Evolutionary conservation across 1,139 yeast genomes (phyloP).

Genomic region (Pichia sp.): DNA sequence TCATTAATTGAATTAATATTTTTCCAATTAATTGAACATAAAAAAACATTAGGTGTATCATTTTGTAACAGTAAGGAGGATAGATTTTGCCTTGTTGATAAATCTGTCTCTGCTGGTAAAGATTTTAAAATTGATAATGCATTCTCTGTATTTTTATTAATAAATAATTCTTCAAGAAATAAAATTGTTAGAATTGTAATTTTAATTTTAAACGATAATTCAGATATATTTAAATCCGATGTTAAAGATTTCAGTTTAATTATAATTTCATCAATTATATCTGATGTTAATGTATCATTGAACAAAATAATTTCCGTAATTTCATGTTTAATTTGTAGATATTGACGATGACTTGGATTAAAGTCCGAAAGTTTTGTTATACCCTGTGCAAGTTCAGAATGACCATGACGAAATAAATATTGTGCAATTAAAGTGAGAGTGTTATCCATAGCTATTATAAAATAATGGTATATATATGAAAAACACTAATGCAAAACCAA

Average conservation of each 20-base stretch:
- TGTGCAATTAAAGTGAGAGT: slow-evolving; percentile 12
- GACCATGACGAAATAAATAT: slow-evolving; percentile 5
- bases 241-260: neutral
- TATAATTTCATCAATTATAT: neutral
- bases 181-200: slow-evolving; percentile 1
- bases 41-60: slow-evolving; percentile 4
- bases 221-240: neutral
- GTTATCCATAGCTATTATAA: too few species aligned
- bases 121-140: slow-evolving; percentile 42
- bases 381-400: slow-evolving; percentile 2
- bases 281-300: neutral
- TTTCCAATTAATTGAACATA: slow-evolving; percentile 28
- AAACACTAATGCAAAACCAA: too few species aligned
- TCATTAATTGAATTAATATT: slow-evolving; percentile 12
- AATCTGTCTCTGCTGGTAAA: slow-evolving; percentile 16
- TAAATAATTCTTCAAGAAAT: slow-evolving; percentile 36
- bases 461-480: too few species aligned
- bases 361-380: slow-evolving; percentile 8
- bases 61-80: slow-evolving; percentile 22
- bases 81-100: slow-evolving; percentile 13
- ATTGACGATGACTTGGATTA: slow-evolving; percentile 1
- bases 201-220: slow-evolving; percentile 1
- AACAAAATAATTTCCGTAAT: neutral
- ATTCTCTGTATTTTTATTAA: slow-evolving; percentile 29
- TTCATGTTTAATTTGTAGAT: slow-evolving; percentile 5